phyloP scores from a whole-genome alignment of 805 yeast species.

The Starmerella stigmatis region DNA sequence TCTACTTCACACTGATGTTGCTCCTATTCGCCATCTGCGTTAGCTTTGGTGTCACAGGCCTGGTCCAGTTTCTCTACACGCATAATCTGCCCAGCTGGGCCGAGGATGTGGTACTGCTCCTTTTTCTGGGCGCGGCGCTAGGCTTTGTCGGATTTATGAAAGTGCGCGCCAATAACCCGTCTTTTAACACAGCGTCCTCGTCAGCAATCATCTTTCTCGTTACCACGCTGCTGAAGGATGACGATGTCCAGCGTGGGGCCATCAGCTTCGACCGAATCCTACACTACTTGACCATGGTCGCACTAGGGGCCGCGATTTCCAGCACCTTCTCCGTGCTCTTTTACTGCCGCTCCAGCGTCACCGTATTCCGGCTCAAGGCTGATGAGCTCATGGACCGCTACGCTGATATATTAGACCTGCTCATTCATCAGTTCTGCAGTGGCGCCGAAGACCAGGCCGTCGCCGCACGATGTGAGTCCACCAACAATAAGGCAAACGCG shows the following conservation, averaged over 20 bases:
- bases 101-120: slow-evolving; percentile 42
- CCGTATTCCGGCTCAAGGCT: slow-evolving; percentile 24
- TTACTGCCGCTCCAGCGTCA: slow-evolving; percentile 38
- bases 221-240: slow-evolving; percentile 64
- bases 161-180: slow-evolving; percentile 52
- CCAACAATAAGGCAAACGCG: slow-evolving; percentile 7
- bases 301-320: slow-evolving; percentile 50
- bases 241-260: slow-evolving; percentile 47
- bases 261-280: slow-evolving; percentile 47
- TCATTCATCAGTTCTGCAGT: slow-evolving; percentile 44
- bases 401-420: slow-evolving; percentile 37
- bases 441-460: slow-evolving; percentile 33
- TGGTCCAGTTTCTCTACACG: slow-evolving; percentile 13
- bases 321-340: slow-evolving; percentile 50
- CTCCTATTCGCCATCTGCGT: slow-evolving; percentile 37
- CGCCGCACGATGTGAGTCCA: background rate
- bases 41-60: slow-evolving; percentile 40
- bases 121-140: slow-evolving; percentile 43
- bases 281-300: slow-evolving; percentile 48
- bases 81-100: slow-evolving; percentile 41
- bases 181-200: slow-evolving; percentile 74
- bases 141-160: slow-evolving; percentile 63
- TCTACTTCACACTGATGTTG: slow-evolving; percentile 55
- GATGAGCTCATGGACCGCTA: slow-evolving; percentile 41
- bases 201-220: slow-evolving; percentile 62